Conservation (phyloP, 116 monocot species). For the Dioscorea cayenensis region DNA sequence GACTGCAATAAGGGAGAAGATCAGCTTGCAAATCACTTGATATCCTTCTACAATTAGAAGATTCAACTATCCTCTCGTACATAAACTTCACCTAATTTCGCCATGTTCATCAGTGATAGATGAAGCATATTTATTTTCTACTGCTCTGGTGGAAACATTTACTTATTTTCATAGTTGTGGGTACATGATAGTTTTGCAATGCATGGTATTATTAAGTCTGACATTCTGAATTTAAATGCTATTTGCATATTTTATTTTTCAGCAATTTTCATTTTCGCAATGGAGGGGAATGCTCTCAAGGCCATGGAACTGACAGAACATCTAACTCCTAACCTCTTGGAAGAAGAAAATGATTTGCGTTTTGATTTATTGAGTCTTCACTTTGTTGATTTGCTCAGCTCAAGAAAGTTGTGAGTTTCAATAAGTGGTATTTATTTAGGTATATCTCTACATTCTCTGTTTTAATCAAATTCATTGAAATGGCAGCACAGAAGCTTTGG, state of each 20-base stretch:
- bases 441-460: neutral
- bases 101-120: too few species aligned
- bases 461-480: slow-evolving; percentile 9
- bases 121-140: too few species aligned
- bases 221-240: slow-evolving; percentile 1
- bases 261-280: slow-evolving; percentile 68
- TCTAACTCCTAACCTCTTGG: slow-evolving; percentile 67
- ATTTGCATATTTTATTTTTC: slow-evolving; percentile 1
- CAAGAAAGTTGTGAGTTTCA: slow-evolving; percentile 60
- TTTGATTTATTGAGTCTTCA: slow-evolving; percentile 95
- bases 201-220: too few species aligned
- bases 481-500: slow-evolving; percentile 93
- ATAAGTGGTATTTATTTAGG: neutral
- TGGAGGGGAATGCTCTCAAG: slow-evolving; percentile 79
- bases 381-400: slow-evolving; percentile 67
- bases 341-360: slow-evolving; percentile 75
- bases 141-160: too few species aligned
- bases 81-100: too few species aligned
- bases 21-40: too few species aligned
- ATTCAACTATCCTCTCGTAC: too few species aligned
- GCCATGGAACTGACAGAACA: slow-evolving; percentile 83
- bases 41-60: too few species aligned
- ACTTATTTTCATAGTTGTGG: too few species aligned
- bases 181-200: too few species aligned
- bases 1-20: too few species aligned